Conservation (phyloP, 306 rosid genomes). For the Rosa rugosa region DNA sequence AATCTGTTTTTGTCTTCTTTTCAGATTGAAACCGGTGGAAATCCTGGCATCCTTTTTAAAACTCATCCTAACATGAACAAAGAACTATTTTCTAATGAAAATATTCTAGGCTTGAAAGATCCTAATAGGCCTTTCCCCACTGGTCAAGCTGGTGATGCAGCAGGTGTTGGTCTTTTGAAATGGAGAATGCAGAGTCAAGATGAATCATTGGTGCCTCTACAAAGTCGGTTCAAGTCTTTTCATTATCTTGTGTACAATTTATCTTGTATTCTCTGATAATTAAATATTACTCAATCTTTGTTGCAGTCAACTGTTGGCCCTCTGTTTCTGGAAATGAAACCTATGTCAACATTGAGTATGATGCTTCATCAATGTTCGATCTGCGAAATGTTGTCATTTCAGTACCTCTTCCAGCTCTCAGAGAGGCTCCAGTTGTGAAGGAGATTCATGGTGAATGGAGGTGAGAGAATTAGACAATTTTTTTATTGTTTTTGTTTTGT, state of each 20-base stretch:
- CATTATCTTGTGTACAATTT: slow-evolving; percentile 10
- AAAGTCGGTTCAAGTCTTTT: slow-evolving; percentile 50
- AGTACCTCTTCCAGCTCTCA: slow-evolving; percentile 95
- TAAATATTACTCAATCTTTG: slow-evolving; percentile 24
- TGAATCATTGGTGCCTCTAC: slow-evolving; percentile 78
- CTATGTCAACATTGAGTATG: slow-evolving; percentile 93
- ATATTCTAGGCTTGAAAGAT: slow-evolving; percentile 67
- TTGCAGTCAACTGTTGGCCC: slow-evolving; percentile 99
- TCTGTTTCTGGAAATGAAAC: slow-evolving; percentile 95
- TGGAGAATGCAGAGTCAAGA: slow-evolving; percentile 95
- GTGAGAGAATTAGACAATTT: slow-evolving; percentile 30
- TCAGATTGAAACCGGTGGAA: slow-evolving; percentile 85
- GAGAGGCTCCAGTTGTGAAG: slow-evolving; percentile 83
- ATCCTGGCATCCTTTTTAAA: slow-evolving; percentile 84
- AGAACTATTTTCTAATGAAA: slow-evolving; percentile 80
- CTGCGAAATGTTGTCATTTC: slow-evolving; percentile 71
- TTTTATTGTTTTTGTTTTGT: background rate
- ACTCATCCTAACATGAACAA: slow-evolving; percentile 98
- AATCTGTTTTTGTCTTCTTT: slow-evolving; percentile 10
- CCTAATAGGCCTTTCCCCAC: slow-evolving; percentile 91
- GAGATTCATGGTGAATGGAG: slow-evolving; percentile 96
- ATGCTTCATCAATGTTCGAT: slow-evolving; percentile 84
- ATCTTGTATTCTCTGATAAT: slow-evolving; percentile 17
- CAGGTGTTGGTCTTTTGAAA: slow-evolving; percentile 80
- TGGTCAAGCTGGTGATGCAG: slow-evolving; percentile 76